phyloP scores from a whole-genome alignment of 2,329 filamentous ascomycete genomes.

The Stagonosporopsis tanaceti region DNA sequence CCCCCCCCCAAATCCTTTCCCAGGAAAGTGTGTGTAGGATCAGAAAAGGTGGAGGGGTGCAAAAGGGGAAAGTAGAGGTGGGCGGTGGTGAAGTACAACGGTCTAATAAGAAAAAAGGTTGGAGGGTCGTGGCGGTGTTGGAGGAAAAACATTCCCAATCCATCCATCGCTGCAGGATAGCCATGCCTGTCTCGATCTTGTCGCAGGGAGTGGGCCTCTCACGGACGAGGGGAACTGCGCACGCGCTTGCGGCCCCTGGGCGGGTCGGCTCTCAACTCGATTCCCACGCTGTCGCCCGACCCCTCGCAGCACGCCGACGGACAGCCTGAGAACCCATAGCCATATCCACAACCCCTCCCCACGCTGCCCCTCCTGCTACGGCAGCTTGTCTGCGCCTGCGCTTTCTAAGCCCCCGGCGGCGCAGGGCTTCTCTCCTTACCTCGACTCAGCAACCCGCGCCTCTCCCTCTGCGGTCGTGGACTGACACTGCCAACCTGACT shows the following conservation, averaged over 20 bases:
- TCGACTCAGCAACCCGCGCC: constrained; percentile 58
- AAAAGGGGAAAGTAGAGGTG: too few species aligned
- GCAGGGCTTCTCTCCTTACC: constrained; percentile 42
- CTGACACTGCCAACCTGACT: constrained; percentile 46
- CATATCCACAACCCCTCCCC: not conserved
- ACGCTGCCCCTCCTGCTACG: not conserved
- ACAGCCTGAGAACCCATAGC: not conserved
- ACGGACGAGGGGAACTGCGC: too few species aligned
- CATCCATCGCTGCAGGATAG: too few species aligned
- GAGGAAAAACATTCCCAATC: too few species aligned
- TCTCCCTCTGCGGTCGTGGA: constrained; percentile 25
- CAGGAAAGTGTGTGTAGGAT: too few species aligned
- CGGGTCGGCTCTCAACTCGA: not conserved
- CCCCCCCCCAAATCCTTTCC: too few species aligned
- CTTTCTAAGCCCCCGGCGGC: constrained; percentile 13
- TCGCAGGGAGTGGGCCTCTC: too few species aligned
- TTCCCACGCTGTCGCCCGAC: not conserved
- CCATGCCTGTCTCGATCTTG: too few species aligned
- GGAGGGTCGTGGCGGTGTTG: too few species aligned
- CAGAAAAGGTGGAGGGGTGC: too few species aligned
- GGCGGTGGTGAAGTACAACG: too few species aligned
- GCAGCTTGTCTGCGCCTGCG: not conserved
- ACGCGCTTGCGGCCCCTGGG: not conserved
- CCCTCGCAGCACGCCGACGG: not conserved
- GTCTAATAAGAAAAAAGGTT: too few species aligned